Evolutionary conservation across 2,329 filamentous ascomycete genomes (phyloP).

Genomic region (Taxawa tesnikishii): DNA sequence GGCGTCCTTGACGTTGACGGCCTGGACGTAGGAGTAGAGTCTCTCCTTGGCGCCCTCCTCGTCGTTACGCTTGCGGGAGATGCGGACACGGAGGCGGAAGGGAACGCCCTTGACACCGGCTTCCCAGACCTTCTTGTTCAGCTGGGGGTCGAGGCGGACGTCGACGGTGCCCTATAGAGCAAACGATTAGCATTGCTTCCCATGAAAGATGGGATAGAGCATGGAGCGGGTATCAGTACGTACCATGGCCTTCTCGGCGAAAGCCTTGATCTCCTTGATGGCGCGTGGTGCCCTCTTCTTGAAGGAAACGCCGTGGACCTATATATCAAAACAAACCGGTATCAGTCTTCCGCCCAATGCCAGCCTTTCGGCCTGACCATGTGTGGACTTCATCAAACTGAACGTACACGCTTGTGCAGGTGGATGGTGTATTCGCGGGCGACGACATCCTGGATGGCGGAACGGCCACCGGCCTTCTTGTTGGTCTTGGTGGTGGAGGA

Average conservation of each 20-base stretch:
- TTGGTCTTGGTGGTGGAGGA: constrained; percentile 28
- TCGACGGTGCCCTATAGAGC: constrained; percentile 72
- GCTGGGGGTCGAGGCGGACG: constrained; percentile 93
- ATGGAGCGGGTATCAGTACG: constrained; percentile 25
- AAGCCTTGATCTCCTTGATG: constrained; percentile 99
- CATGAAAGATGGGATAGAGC: constrained; percentile 1
- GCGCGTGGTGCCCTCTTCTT: constrained; percentile 98
- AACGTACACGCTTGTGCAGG: constrained; percentile 96
- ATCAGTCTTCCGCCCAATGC: constrained; percentile 59
- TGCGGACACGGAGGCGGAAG: constrained; percentile 93
- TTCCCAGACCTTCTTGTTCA: constrained; percentile 99
- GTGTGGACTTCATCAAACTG: constrained; percentile 62
- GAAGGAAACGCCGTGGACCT: constrained; percentile 97
- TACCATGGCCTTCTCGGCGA: constrained; percentile 94
- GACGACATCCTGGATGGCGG: constrained; percentile 98
- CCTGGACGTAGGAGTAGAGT: constrained; percentile 99
- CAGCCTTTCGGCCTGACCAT: constrained; percentile 25
- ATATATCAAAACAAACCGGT: constrained; percentile 17
- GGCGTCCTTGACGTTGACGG: constrained; percentile 97
- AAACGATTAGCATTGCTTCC: constrained; percentile 8
- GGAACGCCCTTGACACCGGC: constrained; percentile 97
- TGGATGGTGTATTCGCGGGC: constrained; percentile 99
- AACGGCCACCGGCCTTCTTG: constrained; percentile 70
- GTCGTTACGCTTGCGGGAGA: constrained; percentile 99
- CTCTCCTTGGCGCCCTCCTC: constrained; percentile 99